Base-by-base conservation (phyloP, 1,284 basidiomycete species). In the Stereum hirsutum region DNA sequence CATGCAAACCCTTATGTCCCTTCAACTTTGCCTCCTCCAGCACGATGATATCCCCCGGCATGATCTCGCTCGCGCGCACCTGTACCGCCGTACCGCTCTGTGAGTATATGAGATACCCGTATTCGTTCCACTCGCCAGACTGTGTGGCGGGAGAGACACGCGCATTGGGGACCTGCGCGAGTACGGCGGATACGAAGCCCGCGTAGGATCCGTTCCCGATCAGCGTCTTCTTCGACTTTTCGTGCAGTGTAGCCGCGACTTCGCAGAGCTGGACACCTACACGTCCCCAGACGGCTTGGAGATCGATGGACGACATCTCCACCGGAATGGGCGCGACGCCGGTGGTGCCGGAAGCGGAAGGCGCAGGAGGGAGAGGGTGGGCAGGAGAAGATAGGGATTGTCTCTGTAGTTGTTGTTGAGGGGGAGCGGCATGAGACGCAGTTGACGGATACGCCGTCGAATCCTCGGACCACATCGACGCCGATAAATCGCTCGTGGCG, bases 21-120 rank as follows among this genome's bases (percentile, higher is more conserved):
- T 91, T 93, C 54, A 97, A 69, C 58, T 78, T 83, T 42, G 86
- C 88, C 43, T 89, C 86, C 43, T 72, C 65, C 51, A 94, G 63
- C 41, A 78, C 74, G 32, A 91, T 70, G 5, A 96, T 64, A 62
- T 96, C 92, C 1, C 92, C 92, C 0, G 89, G 82, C 66, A 89
- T 72, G 45, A 91, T 85, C 42, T 93, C 90, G 54, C 82, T 85
- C 32, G 70, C 68, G 27, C 83, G 70, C 51, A 81, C 78, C 58
- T 85, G 75, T 45, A 92, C 82, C 2, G 78, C 68, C 0, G 56
- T 52, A 0, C 74, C 82, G 7, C 70, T 75, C 63, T 93, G 90
- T 46, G 74, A 68, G 56, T 88, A 92, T 25, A 92, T 68, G 6
- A 84, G 61, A 55, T 86, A 75, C 0, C 89, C 89, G 60, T 82